These are phyloP conservation scores for Euphorbia celastroides DNA, from an alignment of 441 rosid genomes.

Conservation along the genomic window DNA sequence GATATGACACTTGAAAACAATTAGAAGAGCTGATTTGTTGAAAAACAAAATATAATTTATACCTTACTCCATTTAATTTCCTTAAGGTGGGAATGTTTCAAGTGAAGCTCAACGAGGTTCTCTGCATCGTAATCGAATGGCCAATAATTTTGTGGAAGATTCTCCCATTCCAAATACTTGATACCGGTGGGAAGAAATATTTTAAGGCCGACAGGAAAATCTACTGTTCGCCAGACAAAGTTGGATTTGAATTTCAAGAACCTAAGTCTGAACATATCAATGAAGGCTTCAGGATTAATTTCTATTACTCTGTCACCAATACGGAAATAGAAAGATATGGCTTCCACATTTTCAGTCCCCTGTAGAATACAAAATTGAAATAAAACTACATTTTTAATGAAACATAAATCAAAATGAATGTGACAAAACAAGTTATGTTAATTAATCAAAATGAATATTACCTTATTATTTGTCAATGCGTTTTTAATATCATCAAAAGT, in stretches of 20 bases:
- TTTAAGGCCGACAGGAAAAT: background rate
- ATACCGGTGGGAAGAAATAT: conserved; percentile 2
- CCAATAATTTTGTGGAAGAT: conserved; percentile 15
- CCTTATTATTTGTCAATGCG: background rate
- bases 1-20: no score
- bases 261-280: background rate
- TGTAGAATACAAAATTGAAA: no score
- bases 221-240: no score
- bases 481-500: background rate
- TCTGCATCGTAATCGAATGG: conserved; percentile 3
- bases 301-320: background rate
- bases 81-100: background rate
- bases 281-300: background rate
- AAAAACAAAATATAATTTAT: no score
- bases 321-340: background rate
- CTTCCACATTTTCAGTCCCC: conserved; percentile 11
- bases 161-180: conserved; percentile 4
- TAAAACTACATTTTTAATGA: background rate
- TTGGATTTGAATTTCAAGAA: background rate
- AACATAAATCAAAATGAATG: background rate
- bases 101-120: conserved; percentile 16
- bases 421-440: background rate
- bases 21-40: no score
- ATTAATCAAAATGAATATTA: background rate
- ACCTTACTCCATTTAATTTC: background rate